These are phyloP conservation scores for Theobroma cacao DNA, from an alignment of 345 rosid genomes.

Conservation along the genomic window DNA sequence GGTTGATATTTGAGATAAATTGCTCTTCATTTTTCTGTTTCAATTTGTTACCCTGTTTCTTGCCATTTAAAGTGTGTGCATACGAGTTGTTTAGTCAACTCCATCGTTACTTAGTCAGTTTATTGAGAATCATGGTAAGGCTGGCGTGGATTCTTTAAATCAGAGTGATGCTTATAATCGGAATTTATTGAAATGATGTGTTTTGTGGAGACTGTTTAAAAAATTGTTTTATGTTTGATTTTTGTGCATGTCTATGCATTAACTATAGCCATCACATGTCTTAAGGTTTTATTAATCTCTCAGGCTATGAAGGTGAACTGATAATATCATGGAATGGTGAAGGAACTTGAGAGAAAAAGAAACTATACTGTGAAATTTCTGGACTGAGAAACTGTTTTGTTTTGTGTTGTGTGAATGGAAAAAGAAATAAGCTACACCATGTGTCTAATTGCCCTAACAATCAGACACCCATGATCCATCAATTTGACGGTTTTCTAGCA, in stretches of 20 bases:
- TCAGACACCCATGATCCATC: no score
- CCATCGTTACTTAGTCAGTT: neutral
- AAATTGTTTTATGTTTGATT: neutral
- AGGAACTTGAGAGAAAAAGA: neutral
- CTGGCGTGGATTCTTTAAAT: neutral
- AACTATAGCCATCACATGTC: neutral
- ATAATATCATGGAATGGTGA: neutral
- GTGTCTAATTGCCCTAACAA: neutral
- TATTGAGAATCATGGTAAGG: neutral
- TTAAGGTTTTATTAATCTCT: neutral
- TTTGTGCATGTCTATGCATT: neutral
- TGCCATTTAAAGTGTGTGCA: neutral
- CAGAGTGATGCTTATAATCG: neutral
- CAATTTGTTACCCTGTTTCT: neutral
- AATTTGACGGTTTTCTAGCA: neutral
- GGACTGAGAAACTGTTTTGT: neutral
- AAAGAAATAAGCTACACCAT: neutral
- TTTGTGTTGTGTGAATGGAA: neutral
- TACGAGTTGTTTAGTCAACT: neutral
- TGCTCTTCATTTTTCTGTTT: neutral
- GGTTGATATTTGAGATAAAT: no score
- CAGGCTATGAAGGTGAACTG: neutral
- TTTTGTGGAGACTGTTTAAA: neutral
- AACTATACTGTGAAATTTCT: neutral
- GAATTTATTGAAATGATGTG: neutral